These are phyloP conservation scores for Alternaria consortialis DNA, from an alignment of 2,329 filamentous ascomycete genomes.

Conservation along the genomic window DNA sequence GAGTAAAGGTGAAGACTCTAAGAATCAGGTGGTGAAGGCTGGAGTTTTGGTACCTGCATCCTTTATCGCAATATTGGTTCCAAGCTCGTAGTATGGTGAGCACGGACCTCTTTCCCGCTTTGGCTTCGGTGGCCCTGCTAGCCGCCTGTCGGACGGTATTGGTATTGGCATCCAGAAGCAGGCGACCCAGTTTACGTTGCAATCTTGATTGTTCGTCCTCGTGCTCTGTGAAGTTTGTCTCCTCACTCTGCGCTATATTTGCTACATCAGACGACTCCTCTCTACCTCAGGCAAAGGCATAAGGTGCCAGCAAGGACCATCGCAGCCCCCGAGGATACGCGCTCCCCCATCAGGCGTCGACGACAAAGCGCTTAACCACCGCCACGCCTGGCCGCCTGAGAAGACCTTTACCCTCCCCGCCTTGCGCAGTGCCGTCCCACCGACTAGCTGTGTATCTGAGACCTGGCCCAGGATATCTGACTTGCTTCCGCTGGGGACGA, in stretches of 20 bases:
- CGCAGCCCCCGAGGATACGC: constrained; percentile 14
- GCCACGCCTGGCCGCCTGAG: constrained; percentile 11
- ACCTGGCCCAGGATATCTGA: constrained; percentile 24
- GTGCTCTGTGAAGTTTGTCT: not conserved
- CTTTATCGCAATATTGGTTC: constrained; percentile 23
- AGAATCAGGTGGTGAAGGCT: not conserved
- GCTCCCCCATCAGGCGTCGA: constrained; percentile 17
- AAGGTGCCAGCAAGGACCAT: constrained; percentile 8
- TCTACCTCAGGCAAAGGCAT: not conserved
- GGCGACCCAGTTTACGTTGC: constrained; percentile 5
- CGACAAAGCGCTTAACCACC: constrained; percentile 24
- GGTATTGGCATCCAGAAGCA: constrained; percentile 14
- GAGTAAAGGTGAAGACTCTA: not conserved
- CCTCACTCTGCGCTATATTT: not conserved
- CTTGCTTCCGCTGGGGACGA: constrained; percentile 29
- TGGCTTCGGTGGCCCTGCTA: constrained; percentile 22
- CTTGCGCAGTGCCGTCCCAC: constrained; percentile 6
- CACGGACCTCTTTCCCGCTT: constrained; percentile 20
- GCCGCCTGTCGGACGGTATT: constrained; percentile 20
- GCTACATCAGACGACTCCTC: not conserved
- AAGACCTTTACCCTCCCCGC: constrained; percentile 14
- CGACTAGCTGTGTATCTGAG: constrained; percentile 32
- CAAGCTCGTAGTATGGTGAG: constrained; percentile 6
- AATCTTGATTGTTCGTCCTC: not conserved
- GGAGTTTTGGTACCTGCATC: constrained; percentile 20